Percentiles rank a stretch among this genome's conserved stretches.
These are phyloP conservation scores for Rhodomyrtus psidioides DNA, from an alignment of 441 rosid genomes.

Conservation along the genomic window DNA sequence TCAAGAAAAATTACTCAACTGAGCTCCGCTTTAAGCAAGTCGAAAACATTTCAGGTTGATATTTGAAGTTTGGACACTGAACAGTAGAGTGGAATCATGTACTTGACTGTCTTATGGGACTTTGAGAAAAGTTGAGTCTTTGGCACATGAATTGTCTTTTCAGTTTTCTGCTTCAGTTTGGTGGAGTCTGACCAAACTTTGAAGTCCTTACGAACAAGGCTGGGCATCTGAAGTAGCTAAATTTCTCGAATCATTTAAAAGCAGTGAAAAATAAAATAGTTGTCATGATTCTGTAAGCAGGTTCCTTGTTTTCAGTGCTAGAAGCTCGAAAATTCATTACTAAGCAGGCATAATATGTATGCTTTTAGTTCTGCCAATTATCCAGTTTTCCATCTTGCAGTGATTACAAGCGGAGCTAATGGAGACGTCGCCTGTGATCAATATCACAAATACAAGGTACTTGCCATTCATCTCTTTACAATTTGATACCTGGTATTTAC, in stretches of 20 bases:
- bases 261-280: background rate
- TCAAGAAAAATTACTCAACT: background rate
- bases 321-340: background rate
- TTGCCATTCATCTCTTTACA: background rate
- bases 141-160: background rate
- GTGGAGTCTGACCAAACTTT: background rate
- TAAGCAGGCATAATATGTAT: background rate
- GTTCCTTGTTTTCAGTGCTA: background rate
- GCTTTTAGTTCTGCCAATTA: background rate
- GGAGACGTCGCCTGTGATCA: slow-evolving; percentile 17
- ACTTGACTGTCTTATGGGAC: background rate
- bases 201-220: background rate
- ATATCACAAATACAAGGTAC: slow-evolving; percentile 16
- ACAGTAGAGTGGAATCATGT: background rate
- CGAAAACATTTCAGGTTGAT: background rate
- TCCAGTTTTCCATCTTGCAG: background rate
- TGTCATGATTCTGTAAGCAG: background rate
- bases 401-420: slow-evolving; percentile 3
- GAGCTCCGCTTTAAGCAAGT: background rate
- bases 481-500: background rate
- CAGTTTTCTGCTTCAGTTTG: background rate
- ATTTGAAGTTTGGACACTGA: background rate
- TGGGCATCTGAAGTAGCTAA: background rate
- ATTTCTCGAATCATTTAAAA: background rate
- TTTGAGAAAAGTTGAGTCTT: background rate